These are phyloP conservation scores for Neoascochyta sp. DNA, from an alignment of 2,329 filamentous ascomycete species.

Conservation along the genomic window DNA sequence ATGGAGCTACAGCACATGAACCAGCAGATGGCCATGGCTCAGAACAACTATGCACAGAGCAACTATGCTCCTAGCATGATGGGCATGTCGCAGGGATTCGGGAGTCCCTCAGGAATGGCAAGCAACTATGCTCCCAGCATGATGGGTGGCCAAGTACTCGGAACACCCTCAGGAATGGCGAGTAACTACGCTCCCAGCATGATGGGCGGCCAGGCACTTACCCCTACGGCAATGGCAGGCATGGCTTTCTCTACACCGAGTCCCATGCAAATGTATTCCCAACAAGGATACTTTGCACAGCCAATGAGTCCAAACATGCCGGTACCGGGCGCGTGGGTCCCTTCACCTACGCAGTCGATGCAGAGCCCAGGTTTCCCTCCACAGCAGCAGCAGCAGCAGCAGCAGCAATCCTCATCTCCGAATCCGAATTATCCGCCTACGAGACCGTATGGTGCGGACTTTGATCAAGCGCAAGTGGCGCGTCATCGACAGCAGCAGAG, in stretches of 20 bases:
- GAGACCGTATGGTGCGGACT: conserved; percentile 31
- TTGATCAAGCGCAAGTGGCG: conserved; percentile 29
- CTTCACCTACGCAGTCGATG: conserved; percentile 24
- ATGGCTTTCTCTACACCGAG: conserved; percentile 29
- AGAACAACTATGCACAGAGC: conserved; percentile 19
- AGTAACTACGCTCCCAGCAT: conserved; percentile 11
- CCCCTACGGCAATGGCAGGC: conserved; percentile 15
- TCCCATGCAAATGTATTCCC: conserved; percentile 28
- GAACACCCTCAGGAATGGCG: conserved; percentile 3
- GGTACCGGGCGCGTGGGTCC: conserved; percentile 26
- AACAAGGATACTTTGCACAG: conserved; percentile 26
- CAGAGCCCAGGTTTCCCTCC: conserved; percentile 27
- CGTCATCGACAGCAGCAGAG: conserved; percentile 24
- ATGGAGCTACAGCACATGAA: conserved; percentile 26
- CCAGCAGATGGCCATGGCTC: conserved; percentile 24
- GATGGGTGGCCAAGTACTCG: conserved; percentile 11
- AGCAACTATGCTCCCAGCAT: background rate
- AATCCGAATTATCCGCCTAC: conserved; percentile 19
- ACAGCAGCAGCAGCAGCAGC: conserved; percentile 8
- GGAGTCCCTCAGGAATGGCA: conserved; percentile 5
- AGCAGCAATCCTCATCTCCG: conserved; percentile 8
- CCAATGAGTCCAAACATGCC: conserved; percentile 23
- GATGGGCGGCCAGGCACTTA: conserved; percentile 17
- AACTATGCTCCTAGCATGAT: conserved; percentile 23
- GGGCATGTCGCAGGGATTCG: conserved; percentile 16